Evolutionary conservation across 2,329 filamentous ascomycete genomes (phyloP), one percentile per base, ranked within the genome.

Genomic region (Cercospora sojina): DNA sequence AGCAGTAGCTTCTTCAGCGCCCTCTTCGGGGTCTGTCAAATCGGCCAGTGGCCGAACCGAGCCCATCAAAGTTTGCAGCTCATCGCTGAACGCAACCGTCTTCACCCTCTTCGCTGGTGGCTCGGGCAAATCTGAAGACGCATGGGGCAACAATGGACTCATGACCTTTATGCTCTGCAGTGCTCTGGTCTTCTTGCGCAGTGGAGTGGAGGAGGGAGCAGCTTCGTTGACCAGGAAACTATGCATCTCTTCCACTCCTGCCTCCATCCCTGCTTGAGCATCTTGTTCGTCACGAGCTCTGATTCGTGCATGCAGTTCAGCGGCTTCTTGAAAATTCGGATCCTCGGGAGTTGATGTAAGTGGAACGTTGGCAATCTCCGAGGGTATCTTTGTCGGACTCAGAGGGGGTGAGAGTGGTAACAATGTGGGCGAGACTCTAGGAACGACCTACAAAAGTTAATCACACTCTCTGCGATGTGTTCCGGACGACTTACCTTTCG

Each of bases 371-470:
- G 69, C 55, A 10, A 66, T 27, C 7, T 64, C 23, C 9, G 51
- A 35, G 8, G 68, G 57, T 6, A 73, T 47, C 5, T 27, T 66
- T 41, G 79, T 78, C 4, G 79, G 80, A 51, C 72, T 76, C 29
- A 74, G 61, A 6, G 77, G 72, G 27, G 81, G 82, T 29, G 81
- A 80, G 3, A 79, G 64, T 18, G 83, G 81, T 18, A 85, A 75
- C 8, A 85, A 70, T 3, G 82, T 82, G n/a, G 83, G 83, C 2
- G 82, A 81, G 16, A 76, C 76, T 32, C 74, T 73, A 5, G 71
- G 43, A 29, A 58, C 68, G 27, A 75, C 74, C 80, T 81, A 56
- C 3, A 41, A 3, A 72, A 25, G 77, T 77, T 61, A 72, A 38
- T 25, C 13, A 49, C 56, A 5, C 23, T 32, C 27, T 41, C 20